Evolutionary conservation across 2,329 filamentous ascomycete species (phyloP), one percentile per base, ranked within the genome.

Genomic region (Neobulgaria alba): DNA sequence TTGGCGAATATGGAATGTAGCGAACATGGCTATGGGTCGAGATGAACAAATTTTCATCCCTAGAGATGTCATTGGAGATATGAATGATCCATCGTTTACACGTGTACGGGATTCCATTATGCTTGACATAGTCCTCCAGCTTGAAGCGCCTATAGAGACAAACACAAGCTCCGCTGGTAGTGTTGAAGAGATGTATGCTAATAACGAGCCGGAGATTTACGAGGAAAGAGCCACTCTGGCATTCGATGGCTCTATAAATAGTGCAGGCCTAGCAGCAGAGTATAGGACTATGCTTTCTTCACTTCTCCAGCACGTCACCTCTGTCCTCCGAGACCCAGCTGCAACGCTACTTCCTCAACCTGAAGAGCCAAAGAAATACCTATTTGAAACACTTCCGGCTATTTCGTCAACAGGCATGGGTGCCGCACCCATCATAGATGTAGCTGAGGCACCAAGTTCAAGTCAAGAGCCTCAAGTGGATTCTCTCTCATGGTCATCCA

Each of bases 31-130:
- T 1, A 69, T 98, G 3, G 90, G 90, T 3, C 81, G 84, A 35
- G 87, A 96, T 57, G 90, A 96, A 62, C 85, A 82, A 49, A 78
- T 95, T 15, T 85, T 85, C 57, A 75, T 96, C 48, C 73, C 82
- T 34, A 77, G 83, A 17, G 79, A 87, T 43, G 75, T 90, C 18
- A 78, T 87, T 19, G 77, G 82, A 42, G 81, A 85, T 49, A 74
- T 88, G 26, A 75, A 77, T 16, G 90, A 95, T 61, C 85, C 88
- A 10, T 81, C 89, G 42, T 95, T 95, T 60, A 84, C 80, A 8
- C 75, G 85, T 19, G 70, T 89, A 18, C 77, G 84, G 34, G 85
- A 95, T 54, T 63, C 75, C 3, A 71, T 83, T 41, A 73, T 80
- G 47, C 68, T 94, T 37, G 85, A 94, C 52, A 62, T 95, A 30